Conservation (phyloP, 140 eudicot genomes). For the Anethum foeniculum region DNA sequence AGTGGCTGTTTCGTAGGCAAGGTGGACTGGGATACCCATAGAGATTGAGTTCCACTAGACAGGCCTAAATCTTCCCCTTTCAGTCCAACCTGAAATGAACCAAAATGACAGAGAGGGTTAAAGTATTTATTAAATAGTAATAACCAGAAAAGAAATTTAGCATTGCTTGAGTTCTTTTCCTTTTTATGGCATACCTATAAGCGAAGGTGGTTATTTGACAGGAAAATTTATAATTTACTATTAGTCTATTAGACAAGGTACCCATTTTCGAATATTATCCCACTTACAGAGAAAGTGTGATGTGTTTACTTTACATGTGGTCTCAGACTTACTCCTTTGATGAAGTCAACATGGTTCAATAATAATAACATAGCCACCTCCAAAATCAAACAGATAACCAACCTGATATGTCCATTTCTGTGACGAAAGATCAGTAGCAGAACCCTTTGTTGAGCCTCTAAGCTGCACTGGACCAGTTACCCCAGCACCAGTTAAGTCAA, state of each 20-base stretch:
- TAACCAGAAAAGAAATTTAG: not conserved
- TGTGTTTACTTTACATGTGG: not conserved
- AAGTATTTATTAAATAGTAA: not conserved
- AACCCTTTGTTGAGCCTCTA: slow-evolving; percentile 42
- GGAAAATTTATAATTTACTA: not conserved
- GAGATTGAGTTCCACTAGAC: slow-evolving; percentile 57
- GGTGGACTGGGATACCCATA: slow-evolving; percentile 52
- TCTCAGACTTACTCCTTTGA: not conserved
- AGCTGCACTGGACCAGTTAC: slow-evolving; percentile 85
- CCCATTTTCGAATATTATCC: not conserved
- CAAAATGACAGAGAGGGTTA: not conserved
- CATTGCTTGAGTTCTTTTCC: not conserved
- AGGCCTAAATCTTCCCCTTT: slow-evolving; percentile 71
- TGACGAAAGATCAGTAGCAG: slow-evolving; percentile 64
- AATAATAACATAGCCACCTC: not conserved
- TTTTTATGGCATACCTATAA: not conserved
- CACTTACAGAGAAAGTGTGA: not conserved
- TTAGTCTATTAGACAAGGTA: too few relatives aligned
- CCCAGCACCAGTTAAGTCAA: slow-evolving; percentile 68
- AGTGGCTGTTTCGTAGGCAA: slow-evolving; percentile 73
- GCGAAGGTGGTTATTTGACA: not conserved
- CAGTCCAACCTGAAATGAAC: slow-evolving; percentile 48
- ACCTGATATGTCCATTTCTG: slow-evolving; percentile 89
- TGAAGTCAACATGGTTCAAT: not conserved
- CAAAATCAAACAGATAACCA: slow-evolving; percentile 2